Percentiles rank a stretch among this genome's conserved stretches.
Evolutionary conservation across 208 protist species (phyloP).

Genomic region (Acanthamoeba royreba): DNA sequence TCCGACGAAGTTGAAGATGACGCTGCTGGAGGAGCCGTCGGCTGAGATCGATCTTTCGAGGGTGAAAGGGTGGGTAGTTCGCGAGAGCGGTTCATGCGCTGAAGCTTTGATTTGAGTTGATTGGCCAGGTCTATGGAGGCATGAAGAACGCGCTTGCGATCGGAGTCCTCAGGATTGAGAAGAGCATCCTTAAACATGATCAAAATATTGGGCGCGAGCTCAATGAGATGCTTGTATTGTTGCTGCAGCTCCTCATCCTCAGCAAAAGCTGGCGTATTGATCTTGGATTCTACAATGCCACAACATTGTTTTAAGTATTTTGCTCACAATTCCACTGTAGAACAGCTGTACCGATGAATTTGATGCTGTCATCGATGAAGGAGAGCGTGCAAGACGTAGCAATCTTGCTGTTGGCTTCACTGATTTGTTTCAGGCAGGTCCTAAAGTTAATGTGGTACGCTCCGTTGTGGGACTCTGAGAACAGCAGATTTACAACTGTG

Average conservation of each 20-base stretch:
- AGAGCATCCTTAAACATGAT: background rate
- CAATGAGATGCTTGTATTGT: background rate
- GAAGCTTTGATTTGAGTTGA: background rate
- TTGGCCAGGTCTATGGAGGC: background rate
- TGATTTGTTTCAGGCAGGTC: background rate
- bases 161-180: background rate
- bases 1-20: background rate
- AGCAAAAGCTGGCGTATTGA: background rate
- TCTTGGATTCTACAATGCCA: background rate
- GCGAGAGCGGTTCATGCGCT: background rate
- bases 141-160: background rate
- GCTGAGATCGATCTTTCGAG: too few relatives aligned
- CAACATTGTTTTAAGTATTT: background rate
- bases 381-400: background rate
- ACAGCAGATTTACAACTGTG: background rate
- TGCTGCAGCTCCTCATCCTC: background rate
- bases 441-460: background rate
- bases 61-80: background rate
- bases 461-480: background rate
- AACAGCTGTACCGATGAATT: background rate
- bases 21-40: background rate
- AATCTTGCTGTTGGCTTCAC: background rate
- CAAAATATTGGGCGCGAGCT: background rate
- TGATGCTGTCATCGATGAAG: background rate
- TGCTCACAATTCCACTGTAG: background rate